Percentiles rank a stretch among this genome's conserved stretches.
phyloP scores from a whole-genome alignment of 1,139 yeast genomes.

The Spencermartinsiella ligniputridi region DNA sequence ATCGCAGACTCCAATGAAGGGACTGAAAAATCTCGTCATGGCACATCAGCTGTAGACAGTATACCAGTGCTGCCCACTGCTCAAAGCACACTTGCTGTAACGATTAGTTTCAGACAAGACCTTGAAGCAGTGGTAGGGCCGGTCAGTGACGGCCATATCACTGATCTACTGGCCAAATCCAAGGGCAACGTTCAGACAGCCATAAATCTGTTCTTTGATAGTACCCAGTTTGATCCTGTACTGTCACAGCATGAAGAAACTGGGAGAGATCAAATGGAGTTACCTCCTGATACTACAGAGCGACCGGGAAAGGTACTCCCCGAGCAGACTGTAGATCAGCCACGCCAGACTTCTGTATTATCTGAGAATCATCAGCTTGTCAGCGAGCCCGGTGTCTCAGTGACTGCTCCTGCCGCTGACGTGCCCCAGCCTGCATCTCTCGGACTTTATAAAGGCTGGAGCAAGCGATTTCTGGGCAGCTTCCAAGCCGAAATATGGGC shows the following conservation, averaged over 20 bases:
- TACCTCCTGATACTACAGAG: background rate
- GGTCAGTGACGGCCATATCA: constrained; percentile 15
- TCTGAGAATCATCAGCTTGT: background rate
- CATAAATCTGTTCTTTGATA: constrained; percentile 28
- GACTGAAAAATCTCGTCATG: no score
- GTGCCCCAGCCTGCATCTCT: background rate
- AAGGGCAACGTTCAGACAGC: constrained; percentile 29
- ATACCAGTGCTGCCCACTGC: no score
- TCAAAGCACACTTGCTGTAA: no score
- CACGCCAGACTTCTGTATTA: background rate
- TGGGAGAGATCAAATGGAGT: background rate
- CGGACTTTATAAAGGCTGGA: constrained; percentile 16
- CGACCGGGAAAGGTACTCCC: no score
- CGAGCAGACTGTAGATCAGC: background rate
- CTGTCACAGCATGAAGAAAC: background rate
- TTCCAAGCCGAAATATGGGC: constrained; percentile 77
- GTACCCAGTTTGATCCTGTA: background rate
- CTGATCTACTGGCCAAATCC: constrained; percentile 20
- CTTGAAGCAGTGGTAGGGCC: constrained; percentile 27
- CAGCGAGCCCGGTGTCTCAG: background rate
- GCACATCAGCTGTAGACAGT: no score
- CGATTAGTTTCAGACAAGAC: constrained; percentile 17
- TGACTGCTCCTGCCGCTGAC: background rate
- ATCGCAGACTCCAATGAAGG: no score
- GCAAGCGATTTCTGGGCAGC: constrained; percentile 55